phyloP scores from a whole-genome alignment of 495 filamentous ascomycete species.

The Penicillium desertorum region DNA sequence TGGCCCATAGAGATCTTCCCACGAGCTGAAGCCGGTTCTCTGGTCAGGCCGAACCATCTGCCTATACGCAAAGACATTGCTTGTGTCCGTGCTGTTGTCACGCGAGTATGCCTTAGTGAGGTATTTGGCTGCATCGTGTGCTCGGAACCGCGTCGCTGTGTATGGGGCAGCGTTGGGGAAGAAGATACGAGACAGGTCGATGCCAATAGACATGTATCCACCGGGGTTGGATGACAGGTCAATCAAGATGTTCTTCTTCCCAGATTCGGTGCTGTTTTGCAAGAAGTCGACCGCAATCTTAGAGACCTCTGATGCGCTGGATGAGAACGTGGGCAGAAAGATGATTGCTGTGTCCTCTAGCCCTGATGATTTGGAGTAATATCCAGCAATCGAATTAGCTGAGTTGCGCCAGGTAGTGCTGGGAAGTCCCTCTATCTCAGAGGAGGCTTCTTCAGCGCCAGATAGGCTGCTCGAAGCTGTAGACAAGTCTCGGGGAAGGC shows the following conservation, averaged over 20 bases:
- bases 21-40: slow-evolving; percentile 46
- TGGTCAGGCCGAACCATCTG: slow-evolving; percentile 30
- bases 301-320: slow-evolving; percentile 24
- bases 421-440: slow-evolving; percentile 37
- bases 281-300: slow-evolving; percentile 35
- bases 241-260: slow-evolving; percentile 53
- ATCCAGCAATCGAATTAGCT: slow-evolving; percentile 39
- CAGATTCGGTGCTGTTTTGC: slow-evolving; percentile 31
- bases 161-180: slow-evolving; percentile 40
- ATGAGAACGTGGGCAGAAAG: slow-evolving; percentile 38
- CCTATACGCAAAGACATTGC: slow-evolving; percentile 22
- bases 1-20: slow-evolving; percentile 55
- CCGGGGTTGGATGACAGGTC: slow-evolving; percentile 57
- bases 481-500: slow-evolving; percentile 22
- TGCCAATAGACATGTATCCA: slow-evolving; percentile 39
- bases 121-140: slow-evolving; percentile 41
- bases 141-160: slow-evolving; percentile 44
- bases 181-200: slow-evolving; percentile 34
- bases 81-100: slow-evolving; percentile 16
- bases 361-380: slow-evolving; percentile 34
- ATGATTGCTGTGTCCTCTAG: slow-evolving; percentile 40
- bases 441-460: slow-evolving; percentile 62
- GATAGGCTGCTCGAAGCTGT: slow-evolving; percentile 11
- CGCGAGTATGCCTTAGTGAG: slow-evolving; percentile 38
- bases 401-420: slow-evolving; percentile 56